phyloP scores from a whole-genome alignment of 495 filamentous ascomycete species.

The Alectoria sarmentosa region DNA sequence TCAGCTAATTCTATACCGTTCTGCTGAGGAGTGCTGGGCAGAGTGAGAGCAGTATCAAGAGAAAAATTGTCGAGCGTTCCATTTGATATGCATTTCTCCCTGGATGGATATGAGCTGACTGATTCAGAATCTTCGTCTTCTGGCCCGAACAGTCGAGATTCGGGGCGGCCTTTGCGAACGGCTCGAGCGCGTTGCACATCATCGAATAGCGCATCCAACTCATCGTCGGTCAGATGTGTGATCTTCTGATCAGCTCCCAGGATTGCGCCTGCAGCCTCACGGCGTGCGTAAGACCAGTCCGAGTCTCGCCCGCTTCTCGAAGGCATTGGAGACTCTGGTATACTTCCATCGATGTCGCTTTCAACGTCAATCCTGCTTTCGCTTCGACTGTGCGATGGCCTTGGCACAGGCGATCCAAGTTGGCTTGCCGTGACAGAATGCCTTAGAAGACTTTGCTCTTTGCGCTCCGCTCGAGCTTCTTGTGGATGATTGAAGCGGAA shows the following conservation, averaged over 20 bases:
- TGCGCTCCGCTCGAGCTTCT: conserved; percentile 88
- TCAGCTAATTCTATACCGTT: conserved; percentile 60
- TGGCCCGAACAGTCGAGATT: conserved; percentile 41
- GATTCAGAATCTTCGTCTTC: conserved; percentile 91
- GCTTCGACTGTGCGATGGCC: conserved; percentile 67
- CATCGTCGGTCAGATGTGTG: conserved; percentile 80
- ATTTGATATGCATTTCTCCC: conserved; percentile 95
- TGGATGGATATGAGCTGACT: conserved; percentile 73
- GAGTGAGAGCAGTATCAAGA: conserved; percentile 85
- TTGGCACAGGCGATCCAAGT: conserved; percentile 62
- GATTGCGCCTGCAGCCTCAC: conserved; percentile 85
- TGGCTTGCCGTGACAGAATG: conserved; percentile 83
- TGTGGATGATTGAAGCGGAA: conserved; percentile 98
- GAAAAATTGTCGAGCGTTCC: conserved; percentile 96
- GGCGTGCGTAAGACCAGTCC: conserved; percentile 91
- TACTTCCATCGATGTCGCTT: conserved; percentile 59
- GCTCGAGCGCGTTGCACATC: conserved; percentile 86
- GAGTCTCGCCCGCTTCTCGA: conserved; percentile 67
- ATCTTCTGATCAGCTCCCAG: conserved; percentile 92
- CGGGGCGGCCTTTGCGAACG: conserved; percentile 62
- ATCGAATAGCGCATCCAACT: conserved; percentile 89
- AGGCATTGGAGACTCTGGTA: conserved; percentile 74
- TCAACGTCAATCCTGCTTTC: conserved; percentile 68
- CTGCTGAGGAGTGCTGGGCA: conserved; percentile 83
- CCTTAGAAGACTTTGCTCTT: conserved; percentile 79